A percentile compares a stretch with the other conserved stretches of the same genome.
phyloP scores from a whole-genome alignment of 192 early-diverging fungal genomes.

The Geosiphon pyriformis region DNA sequence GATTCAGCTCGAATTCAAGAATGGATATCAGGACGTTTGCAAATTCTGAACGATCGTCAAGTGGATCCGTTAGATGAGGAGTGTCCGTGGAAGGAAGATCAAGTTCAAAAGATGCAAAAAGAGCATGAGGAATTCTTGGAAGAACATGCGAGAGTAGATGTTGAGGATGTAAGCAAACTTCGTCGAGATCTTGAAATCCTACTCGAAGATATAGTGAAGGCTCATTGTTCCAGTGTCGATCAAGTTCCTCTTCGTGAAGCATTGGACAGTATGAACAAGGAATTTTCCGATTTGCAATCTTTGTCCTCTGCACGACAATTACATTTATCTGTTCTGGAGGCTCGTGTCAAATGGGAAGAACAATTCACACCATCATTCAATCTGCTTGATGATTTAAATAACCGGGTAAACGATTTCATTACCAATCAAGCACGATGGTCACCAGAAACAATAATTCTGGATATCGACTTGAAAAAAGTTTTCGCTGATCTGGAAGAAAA shows the following conservation, averaged over 20 bases:
- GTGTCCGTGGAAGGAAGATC: background rate
- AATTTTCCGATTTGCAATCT: constrained; percentile 10
- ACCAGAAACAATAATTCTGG: background rate
- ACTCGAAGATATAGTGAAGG: constrained; percentile 16
- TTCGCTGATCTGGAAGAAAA: constrained; percentile 6
- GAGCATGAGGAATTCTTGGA: constrained; percentile 7
- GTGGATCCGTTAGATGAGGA: constrained; percentile 7
- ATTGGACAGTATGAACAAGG: constrained; percentile 8
- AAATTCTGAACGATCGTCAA: constrained; percentile 4
- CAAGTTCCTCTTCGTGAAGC: constrained; percentile 1
- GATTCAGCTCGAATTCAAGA: constrained; percentile 16
- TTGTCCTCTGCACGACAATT: constrained; percentile 6
- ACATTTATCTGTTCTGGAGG: constrained; percentile 4
- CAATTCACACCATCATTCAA: background rate
- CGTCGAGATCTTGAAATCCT: constrained; percentile 12
- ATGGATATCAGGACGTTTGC: constrained; percentile 1
- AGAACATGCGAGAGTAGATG: constrained; percentile 15
- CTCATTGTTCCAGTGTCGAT: constrained; percentile 15
- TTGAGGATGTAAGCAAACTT: constrained; percentile 14
- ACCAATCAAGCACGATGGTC: constrained; percentile 13
- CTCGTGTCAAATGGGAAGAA: constrained; percentile 18
- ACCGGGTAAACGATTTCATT: constrained; percentile 4
- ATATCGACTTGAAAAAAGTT: background rate
- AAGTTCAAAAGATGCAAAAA: constrained; percentile 16
- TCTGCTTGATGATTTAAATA: constrained; percentile 2